phyloP scores from a whole-genome alignment of 106 monocot genomes.

The Posidonia australis region DNA sequence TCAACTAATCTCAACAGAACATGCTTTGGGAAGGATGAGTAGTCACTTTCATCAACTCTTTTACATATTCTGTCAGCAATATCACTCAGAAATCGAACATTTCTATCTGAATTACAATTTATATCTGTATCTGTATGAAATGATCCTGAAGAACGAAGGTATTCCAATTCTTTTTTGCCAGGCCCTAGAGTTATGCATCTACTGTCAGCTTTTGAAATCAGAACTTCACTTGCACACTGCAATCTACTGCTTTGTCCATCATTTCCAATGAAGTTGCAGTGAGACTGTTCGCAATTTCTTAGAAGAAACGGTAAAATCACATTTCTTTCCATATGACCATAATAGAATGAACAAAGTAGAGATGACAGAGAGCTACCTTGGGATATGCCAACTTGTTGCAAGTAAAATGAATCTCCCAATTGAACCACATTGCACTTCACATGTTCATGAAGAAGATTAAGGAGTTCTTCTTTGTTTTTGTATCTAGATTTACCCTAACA shows the following conservation, averaged over 20 bases:
- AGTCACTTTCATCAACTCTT: background rate
- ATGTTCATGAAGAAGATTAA: slow-evolving; percentile 43
- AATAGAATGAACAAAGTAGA: slow-evolving; percentile 85
- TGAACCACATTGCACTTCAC: slow-evolving; percentile 48
- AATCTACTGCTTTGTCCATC: background rate
- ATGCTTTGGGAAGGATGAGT: slow-evolving; percentile 5
- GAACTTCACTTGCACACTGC: background rate
- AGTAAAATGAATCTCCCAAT: slow-evolving; percentile 40
- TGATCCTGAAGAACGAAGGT: background rate
- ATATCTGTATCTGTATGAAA: background rate
- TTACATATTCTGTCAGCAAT: background rate
- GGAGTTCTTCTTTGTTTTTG: slow-evolving; percentile 18
- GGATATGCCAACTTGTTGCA: slow-evolving; percentile 70
- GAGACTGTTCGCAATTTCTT: slow-evolving; percentile 8
- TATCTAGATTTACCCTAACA: background rate
- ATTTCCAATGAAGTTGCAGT: background rate
- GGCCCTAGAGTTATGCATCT: background rate
- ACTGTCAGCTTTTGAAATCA: background rate
- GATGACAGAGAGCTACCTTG: slow-evolving; percentile 74
- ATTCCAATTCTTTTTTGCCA: background rate
- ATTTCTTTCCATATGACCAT: slow-evolving; percentile 59
- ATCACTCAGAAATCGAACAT: background rate
- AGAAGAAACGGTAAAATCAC: slow-evolving; percentile 54
- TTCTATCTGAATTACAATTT: background rate
- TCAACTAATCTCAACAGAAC: slow-evolving; percentile 63